Evolutionary conservation across 345 rosid genomes (phyloP), one percentile per base, ranked within the genome.

Genomic region (Salix viminalis): DNA sequence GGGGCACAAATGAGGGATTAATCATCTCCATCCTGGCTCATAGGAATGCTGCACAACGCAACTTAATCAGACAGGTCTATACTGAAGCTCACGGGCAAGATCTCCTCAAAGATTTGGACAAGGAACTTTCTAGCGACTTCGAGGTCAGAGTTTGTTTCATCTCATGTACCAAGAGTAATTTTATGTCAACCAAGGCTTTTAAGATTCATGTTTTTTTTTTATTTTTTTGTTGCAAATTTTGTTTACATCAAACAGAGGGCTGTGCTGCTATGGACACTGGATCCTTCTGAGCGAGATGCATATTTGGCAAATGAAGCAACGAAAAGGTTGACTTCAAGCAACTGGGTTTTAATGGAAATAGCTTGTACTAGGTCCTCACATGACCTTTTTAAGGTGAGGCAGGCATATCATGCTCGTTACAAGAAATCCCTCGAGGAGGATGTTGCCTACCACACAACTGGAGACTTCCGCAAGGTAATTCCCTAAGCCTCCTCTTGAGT

Each of bases 351-450:
- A 37, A 83, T 89, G 87, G 98, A 94, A 85, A 91, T 94, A 46
- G 97, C 97, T 24, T 88, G 97, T 56, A 85, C 92, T 5, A 92
- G 94, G 79, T 85, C 97, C 46, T 77, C 97, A 0, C 73, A 74
- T 60, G 97, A 85, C 28, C 83, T 94, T 26, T 88, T 91, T 66
- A 86, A 83, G 61, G 87, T 44, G 50, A 91, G 91, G 79, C 92
- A 90, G 77, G 92, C 94, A 30, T 92, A 94, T 68, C 97, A 92
- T 77, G 84, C 89, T 79, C 92, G 90, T 36, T 88, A 84, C 76
- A 91, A 89, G 90, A 88, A 83, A 75, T 94, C 97, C 37, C 88
- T 92, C 0, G 97, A 94, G 83, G 98, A 94, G 81, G 98, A 94
- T 88, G 94, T 94, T 39, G 94, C 97, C 16, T 69, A 90, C 67